Conservation (phyloP, 2,329 filamentous ascomycete genomes). For the Massarina eburnea region DNA sequence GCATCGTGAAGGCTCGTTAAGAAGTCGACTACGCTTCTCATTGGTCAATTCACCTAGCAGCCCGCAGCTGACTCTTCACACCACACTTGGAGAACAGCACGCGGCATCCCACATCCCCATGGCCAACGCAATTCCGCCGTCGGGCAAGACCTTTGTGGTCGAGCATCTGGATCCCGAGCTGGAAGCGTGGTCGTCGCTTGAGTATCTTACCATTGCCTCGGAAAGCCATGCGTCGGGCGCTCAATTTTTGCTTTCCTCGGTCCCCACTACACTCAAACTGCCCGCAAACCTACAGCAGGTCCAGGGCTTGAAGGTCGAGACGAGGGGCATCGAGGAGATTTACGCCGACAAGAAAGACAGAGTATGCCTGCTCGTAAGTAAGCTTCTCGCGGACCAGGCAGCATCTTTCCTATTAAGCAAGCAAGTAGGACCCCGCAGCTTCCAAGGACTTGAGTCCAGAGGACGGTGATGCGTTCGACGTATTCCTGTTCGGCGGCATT, state of each 20-base stretch:
- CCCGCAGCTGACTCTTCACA: constrained; percentile 18
- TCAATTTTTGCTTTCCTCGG: constrained; percentile 78
- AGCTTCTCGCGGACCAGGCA: no score
- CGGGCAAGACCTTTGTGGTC: constrained; percentile 79
- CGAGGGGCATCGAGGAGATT: constrained; percentile 77
- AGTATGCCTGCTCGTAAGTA: constrained; percentile 85
- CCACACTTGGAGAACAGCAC: constrained; percentile 20
- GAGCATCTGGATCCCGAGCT: constrained; percentile 96
- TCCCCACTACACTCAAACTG: constrained; percentile 66
- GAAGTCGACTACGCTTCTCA: constrained; percentile 3
- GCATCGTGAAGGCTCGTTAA: background rate
- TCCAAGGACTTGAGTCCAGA: constrained; percentile 78
- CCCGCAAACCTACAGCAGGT: constrained; percentile 60
- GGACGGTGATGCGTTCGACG: constrained; percentile 81
- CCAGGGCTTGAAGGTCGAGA: constrained; percentile 70
- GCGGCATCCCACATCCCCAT: constrained; percentile 23
- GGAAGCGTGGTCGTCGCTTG: constrained; percentile 89
- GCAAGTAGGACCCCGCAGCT: constrained; percentile 87
- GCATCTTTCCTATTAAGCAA: no score
- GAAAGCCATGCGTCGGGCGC: constrained; percentile 71
- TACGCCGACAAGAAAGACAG: constrained; percentile 71
- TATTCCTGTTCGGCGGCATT: constrained; percentile 95
- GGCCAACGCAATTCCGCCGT: constrained; percentile 21
- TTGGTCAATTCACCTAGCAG: constrained; percentile 24
- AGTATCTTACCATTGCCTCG: constrained; percentile 83